Evolutionary conservation across 2,329 filamentous ascomycete genomes (phyloP), one percentile per base, ranked within the genome.

Genomic region (Colletotrichum camelliae): DNA sequence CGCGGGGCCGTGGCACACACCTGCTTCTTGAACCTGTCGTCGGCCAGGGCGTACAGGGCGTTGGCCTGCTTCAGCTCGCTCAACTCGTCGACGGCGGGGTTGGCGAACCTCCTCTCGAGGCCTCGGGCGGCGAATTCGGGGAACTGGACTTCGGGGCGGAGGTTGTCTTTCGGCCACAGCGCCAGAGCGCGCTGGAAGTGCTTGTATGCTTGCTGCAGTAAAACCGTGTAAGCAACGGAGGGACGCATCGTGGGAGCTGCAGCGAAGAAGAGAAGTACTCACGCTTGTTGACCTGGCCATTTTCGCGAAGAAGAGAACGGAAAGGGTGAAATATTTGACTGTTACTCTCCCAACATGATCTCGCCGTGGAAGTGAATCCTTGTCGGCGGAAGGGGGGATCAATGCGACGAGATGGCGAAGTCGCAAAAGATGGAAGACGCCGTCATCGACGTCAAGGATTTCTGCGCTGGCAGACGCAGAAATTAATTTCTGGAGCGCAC

Each of bases 131-230:
- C 84, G 39, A 90, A 87, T 78, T 91, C 88, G 80, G 90, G 90
- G 78, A 94, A 88, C 82, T 93, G 91, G 81, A 89, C 87, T 74
- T 92, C 88, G 9, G 92, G 92, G 1, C 93, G 91, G 60, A 94
- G 87, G 74, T 86, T 85, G 80, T 94, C 92, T 79, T 90, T 89
- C 61, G 93, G 93, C 92, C 92, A 94, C 77, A 88, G 87, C 73
- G 88, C 85, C 70, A 92, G 85, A 33, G 87, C 87, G 70, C 87
- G 86, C 60, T 88, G 84, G 83, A 90, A 86, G 78, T 88, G 87
- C 78, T 84, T 85, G 77, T 86, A 85, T 48, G 84, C 85, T 80
- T 84, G 82, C 88, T 90, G 77, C 39, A 21, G 52, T 16, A 9
- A 12, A 33, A 39, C 35, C 48, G 16, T 60, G 72, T 77, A 39